These are phyloP conservation scores for Marchantia polymorpha DNA, from an alignment of 225 moss, liverwort and hornwort species.

Conservation along the genomic window DNA sequence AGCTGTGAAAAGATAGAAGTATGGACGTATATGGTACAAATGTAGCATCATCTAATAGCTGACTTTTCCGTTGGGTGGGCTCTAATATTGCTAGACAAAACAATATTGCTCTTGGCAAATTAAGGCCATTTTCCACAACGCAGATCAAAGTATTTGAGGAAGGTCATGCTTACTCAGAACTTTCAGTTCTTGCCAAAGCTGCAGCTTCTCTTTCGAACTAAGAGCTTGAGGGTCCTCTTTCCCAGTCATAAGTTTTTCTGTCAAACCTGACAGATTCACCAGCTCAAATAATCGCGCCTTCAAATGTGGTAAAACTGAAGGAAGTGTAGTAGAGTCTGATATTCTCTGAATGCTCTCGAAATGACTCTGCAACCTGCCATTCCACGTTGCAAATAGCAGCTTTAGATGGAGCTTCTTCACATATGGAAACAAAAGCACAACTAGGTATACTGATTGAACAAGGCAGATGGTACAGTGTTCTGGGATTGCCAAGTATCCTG, in stretches of 20 bases:
- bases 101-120: neutral
- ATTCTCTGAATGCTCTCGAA: conserved; percentile 98
- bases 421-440: neutral
- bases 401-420: conserved; percentile 3
- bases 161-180: conserved; percentile 61
- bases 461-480: too few relatives aligned
- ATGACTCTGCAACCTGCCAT: conserved; percentile 88
- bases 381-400: neutral
- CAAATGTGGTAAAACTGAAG: conserved; percentile 83
- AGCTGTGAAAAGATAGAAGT: too few relatives aligned
- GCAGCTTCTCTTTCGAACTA: conserved; percentile 75
- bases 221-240: conserved; percentile 82
- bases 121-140: neutral
- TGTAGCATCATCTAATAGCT: too few relatives aligned
- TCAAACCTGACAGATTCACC: conserved; percentile 79
- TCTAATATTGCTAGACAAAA: too few relatives aligned
- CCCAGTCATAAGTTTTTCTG: conserved; percentile 75
- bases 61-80: too few relatives aligned
- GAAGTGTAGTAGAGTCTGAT: conserved; percentile 88
- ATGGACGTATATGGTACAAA: too few relatives aligned
- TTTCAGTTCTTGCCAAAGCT: conserved; percentile 98
- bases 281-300: conserved; percentile 76
- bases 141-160: neutral
- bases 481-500: neutral
- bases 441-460: neutral